Evolutionary conservation across 768 basidiomycete genomes (phyloP).

Genomic region (Rhodocollybia butyracea): DNA sequence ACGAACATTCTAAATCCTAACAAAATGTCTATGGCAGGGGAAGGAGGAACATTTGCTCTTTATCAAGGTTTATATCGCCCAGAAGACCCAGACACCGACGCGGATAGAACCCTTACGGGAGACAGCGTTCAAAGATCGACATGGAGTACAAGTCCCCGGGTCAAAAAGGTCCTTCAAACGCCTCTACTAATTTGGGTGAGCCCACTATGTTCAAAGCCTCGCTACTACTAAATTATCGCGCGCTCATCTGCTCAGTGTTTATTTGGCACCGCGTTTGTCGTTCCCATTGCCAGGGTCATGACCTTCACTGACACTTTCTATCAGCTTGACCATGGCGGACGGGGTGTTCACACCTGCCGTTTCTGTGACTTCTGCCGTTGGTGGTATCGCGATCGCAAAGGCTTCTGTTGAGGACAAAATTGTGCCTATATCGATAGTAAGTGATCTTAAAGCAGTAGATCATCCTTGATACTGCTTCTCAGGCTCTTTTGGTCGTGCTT

Average conservation of each 20-base stretch:
- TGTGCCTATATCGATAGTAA: conserved; percentile 57
- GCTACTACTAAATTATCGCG: not conserved
- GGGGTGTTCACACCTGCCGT: conserved; percentile 70
- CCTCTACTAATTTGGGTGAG: conserved; percentile 56
- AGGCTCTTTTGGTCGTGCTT: conserved; percentile 53
- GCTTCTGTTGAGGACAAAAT: conserved; percentile 43
- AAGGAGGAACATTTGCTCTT: conserved; percentile 68
- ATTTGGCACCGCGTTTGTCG: conserved; percentile 49
- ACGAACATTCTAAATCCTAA: not conserved
- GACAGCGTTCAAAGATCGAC: conserved; percentile 29
- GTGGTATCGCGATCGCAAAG: conserved; percentile 63
- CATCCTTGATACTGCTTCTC: not conserved
- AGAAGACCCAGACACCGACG: conserved; percentile 38
- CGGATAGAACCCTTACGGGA: conserved; percentile 52
- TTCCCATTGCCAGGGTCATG: not conserved
- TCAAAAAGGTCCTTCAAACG: conserved; percentile 37
- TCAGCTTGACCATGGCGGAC: conserved; percentile 60
- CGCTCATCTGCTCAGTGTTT: conserved; percentile 36
- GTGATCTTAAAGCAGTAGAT: conserved; percentile 10
- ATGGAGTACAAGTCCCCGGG: conserved; percentile 11
- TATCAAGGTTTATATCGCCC: conserved; percentile 60
- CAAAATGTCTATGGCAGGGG: conserved; percentile 33
- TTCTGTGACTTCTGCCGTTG: conserved; percentile 64
- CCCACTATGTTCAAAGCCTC: not conserved
- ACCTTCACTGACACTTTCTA: not conserved